Evolutionary conservation across 139 green algal genomes (phyloP).

Genomic region (Eudorina sp.): DNA sequence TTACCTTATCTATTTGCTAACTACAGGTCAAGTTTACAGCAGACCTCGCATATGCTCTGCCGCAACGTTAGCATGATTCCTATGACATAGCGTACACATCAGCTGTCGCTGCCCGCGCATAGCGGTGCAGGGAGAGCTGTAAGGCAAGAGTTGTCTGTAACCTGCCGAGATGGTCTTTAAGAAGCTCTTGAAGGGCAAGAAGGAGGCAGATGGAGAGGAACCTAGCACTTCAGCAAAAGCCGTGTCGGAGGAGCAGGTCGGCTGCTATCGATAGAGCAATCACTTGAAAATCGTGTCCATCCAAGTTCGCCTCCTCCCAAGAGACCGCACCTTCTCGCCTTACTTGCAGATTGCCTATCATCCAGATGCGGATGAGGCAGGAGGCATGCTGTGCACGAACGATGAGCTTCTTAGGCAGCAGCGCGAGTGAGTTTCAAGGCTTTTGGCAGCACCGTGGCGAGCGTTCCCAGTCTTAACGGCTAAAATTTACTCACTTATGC

Average conservation of each 20-base stretch:
- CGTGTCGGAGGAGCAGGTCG: constrained; percentile 16
- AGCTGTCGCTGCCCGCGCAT: constrained; percentile 20
- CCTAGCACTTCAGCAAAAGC: background rate
- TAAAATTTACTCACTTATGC: background rate
- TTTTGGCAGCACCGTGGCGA: background rate
- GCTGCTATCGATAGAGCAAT: too few species aligned
- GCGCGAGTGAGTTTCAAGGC: constrained; percentile 61
- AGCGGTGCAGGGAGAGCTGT: background rate
- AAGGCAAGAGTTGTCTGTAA: background rate
- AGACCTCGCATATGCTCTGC: too few species aligned
- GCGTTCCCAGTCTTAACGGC: background rate
- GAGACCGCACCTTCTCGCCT: too few species aligned
- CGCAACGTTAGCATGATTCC: background rate
- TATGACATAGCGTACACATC: background rate
- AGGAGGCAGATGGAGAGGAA: background rate
- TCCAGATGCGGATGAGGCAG: constrained; percentile 74
- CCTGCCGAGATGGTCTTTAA: constrained; percentile 29
- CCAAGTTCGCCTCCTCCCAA: background rate
- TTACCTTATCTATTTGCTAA: too few species aligned
- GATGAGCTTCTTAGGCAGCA: constrained; percentile 76
- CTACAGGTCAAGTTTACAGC: too few species aligned
- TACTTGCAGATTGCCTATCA: constrained; percentile 73
- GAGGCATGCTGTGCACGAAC: constrained; percentile 77
- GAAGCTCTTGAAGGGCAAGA: constrained; percentile 30
- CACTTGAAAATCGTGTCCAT: too few species aligned